Base-by-base conservation (phyloP, 306 rosid genomes). In the Carpinus viminea region DNA sequence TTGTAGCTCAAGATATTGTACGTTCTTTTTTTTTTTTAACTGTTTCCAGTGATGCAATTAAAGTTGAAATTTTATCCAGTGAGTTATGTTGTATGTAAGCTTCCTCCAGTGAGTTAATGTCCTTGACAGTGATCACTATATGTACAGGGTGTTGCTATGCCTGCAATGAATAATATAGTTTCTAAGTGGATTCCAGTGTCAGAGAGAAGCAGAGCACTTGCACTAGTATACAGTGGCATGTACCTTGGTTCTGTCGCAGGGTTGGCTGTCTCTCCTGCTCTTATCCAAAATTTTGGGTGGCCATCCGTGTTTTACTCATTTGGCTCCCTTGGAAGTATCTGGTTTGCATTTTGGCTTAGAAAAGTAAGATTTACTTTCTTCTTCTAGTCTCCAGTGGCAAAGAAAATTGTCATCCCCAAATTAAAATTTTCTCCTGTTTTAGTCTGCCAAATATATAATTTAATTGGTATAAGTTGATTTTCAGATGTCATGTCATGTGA, bases 101-200 rank as follows among this genome's bases (percentile, higher is more conserved):
- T 53, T 31, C 54, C 57, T 54, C 45, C 61, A 24, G 26, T 24
- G 26, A 24, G 26, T 24, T 24, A 24, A 24, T 24, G 24, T 11
- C 34, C 52, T 73, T 48, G 59, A 74, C 28, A 65, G 34, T 54
- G 52, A 38, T 20, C 18, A 18, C 56, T 79, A 57, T 80, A 48
- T 73, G 82, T 79, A 80, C 90, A 94, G 98, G 98, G 98, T 87
- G 98, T 94, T 86, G 98, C 98, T 24, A 94, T 94, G 98, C 98
- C 98, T 82, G 98, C 98, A 20, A 94, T 94, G 98, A 94, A 94
- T 83, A 94, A 94, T 87, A 68, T 94, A 1, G 90, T 94, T 70
- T 92, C 97, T 57, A 92, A 92, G 88, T 94, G 98, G 98, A 81
- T 94, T 86, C 98, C 98, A 3, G 96, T 94, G 74, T 90, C 98